These are phyloP conservation scores for Arabis hirsuta DNA, from an alignment of 345 rosid species.

Conservation along the genomic window DNA sequence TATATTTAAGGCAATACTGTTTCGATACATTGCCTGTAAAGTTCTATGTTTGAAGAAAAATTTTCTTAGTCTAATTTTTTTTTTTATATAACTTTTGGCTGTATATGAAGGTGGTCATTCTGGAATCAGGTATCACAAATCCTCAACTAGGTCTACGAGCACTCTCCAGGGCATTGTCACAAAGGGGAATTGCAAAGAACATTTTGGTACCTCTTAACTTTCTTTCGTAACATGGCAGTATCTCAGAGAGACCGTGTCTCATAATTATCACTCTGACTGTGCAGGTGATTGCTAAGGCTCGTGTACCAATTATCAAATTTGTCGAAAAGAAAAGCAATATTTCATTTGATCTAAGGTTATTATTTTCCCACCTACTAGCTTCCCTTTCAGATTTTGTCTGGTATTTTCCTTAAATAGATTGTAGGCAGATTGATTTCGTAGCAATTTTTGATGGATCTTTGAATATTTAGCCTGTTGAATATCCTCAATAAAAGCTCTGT, in stretches of 20 bases:
- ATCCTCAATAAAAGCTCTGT: conserved; percentile 7
- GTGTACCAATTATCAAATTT: conserved; percentile 93
- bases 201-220: conserved; percentile 57
- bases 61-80: not conserved
- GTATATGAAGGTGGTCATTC: conserved; percentile 71
- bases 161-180: conserved; percentile 81
- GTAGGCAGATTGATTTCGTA: not conserved
- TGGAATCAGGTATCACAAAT: conserved; percentile 69
- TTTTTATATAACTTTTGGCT: conserved; percentile 5
- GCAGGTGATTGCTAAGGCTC: conserved; percentile 92
- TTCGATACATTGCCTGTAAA: not conserved
- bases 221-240: conserved; percentile 20
- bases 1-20: not conserved
- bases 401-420: not conserved
- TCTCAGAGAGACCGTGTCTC: conserved; percentile 8
- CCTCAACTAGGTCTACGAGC: conserved; percentile 82
- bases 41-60: not conserved
- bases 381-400: not conserved
- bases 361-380: not conserved
- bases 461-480: not conserved
- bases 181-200: conserved; percentile 78
- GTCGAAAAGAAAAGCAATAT: conserved; percentile 82
- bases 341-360: conserved; percentile 83
- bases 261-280: conserved; percentile 21
- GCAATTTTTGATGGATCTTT: not conserved